phyloP scores from a whole-genome alignment of 2,329 filamentous ascomycete genomes.

The Huntiella abstrusa region DNA sequence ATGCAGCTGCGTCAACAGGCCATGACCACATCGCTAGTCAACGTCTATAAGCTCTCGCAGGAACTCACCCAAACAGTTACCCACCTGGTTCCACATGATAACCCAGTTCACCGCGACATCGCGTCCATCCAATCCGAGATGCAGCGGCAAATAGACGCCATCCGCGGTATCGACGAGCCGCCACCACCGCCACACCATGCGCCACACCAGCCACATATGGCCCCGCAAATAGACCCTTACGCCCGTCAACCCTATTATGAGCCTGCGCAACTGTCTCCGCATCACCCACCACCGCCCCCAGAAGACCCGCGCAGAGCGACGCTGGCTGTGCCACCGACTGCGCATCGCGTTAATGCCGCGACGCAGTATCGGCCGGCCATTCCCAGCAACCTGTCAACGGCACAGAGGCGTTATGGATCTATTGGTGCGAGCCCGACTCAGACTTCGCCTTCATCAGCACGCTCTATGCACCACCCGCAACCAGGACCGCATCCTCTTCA shows the following conservation, averaged over 20 bases:
- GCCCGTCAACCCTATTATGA: slow-evolving; percentile 51
- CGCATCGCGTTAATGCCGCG: slow-evolving; percentile 21
- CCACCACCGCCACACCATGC: slow-evolving; percentile 24
- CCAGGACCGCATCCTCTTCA: slow-evolving; percentile 45
- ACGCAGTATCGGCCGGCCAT: slow-evolving; percentile 57
- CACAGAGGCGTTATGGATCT: slow-evolving; percentile 68
- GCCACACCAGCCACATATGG: neutral
- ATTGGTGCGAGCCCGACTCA: slow-evolving; percentile 53
- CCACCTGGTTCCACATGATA: slow-evolving; percentile 56
- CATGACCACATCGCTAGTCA: slow-evolving; percentile 60
- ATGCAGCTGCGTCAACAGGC: slow-evolving; percentile 67
- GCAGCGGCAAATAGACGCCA: slow-evolving; percentile 38
- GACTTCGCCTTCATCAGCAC: slow-evolving; percentile 43
- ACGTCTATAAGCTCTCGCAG: slow-evolving; percentile 58
- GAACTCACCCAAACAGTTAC: slow-evolving; percentile 63
- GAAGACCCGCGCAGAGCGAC: slow-evolving; percentile 64
- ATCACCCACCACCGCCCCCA: slow-evolving; percentile 66
- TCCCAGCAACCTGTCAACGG: slow-evolving; percentile 61
- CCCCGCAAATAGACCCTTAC: slow-evolving; percentile 33
- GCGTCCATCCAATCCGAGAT: slow-evolving; percentile 38
- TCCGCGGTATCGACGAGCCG: slow-evolving; percentile 39
- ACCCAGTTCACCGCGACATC: slow-evolving; percentile 59
- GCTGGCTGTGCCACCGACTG: slow-evolving; percentile 33
- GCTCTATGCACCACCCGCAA: slow-evolving; percentile 40
- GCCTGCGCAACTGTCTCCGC: slow-evolving; percentile 66